Evolutionary conservation across 2,329 filamentous ascomycete species (phyloP), one percentile per base, ranked within the genome.

Genomic region (Colletotrichum sp.): DNA sequence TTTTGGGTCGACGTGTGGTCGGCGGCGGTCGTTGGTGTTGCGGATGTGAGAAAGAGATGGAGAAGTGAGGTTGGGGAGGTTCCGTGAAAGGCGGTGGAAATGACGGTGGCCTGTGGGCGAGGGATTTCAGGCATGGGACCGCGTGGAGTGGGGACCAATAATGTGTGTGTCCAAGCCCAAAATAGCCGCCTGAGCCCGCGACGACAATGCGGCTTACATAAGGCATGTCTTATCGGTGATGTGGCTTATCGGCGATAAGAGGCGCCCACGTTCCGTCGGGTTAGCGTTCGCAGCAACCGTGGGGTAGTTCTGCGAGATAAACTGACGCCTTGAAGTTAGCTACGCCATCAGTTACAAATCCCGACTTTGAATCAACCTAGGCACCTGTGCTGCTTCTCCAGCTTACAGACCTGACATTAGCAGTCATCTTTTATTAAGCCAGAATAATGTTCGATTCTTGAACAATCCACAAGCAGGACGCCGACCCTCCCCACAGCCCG

Each of bases 271-370:
- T 43, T 48, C 36, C 32, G 36, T 55, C 30, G 36, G 65, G 21
- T n/a, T 59, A 28, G 43, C n/a, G 61, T 36, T 72, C 52, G 34
- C 18, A 52, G 57, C 30, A 52, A 68, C 32, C 72, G 55, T 67
- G 68, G 72, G 68, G 67, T 60, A 74, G 32, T 26, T 55, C 59
- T 61, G 55, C 39, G 73, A 75, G 63, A 75, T 75, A 75, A 72
- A 74, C 71, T 71, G 39, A 32, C 65, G 71, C 67, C 57, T 74
- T 32, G 52, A 28, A 30, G 43, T 21, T 52, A 52, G 21, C 28
- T 69, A 36, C 68, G 68, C 68, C 52, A 72, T 75, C 57, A 28
- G 28, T 55, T 61, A 30, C 21, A 18, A 13, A 15, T 15, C 26
- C 36, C 43, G 39, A 48, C 55, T 39, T 24, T 26, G 16, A 21